Evolutionary conservation across 306 rosid genomes (phyloP), one percentile per base, ranked within the genome.

Genomic region (Quercus ilex): DNA sequence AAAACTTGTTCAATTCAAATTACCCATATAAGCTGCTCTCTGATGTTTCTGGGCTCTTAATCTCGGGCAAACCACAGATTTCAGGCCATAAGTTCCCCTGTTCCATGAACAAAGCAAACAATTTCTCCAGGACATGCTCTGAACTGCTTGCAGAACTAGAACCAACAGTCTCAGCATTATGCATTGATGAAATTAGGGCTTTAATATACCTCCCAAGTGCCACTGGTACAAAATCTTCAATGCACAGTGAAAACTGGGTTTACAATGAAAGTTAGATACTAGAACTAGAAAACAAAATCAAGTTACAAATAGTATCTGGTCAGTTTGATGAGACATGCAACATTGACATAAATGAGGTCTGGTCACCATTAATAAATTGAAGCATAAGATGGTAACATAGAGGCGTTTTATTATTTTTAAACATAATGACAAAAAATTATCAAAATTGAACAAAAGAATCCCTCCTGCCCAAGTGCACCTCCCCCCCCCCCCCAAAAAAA

Each of bases 1-100:
- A 46, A 35, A 33, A 56, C 18, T 53, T 72, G 69, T 73, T 59
- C 41, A 57, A 69, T 80, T 71, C 67, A 76, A 57, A 73, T 79
- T 91, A 94, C 99, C 97, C 91, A 79, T 91, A 89, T 83, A 92
- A 84, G 82, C 83, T 83, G 80, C 67, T 89, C 64, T 91, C 97
- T 31, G 97, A 86, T 62, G 87, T 85, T 78, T 89, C 91, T 53
- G 90, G 83, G 83, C 91, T 77, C 85, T 86, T 87, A 57, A 91
- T 87, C 90, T 94, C 99, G 21, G 94, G 86, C 85, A 94, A 88
- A 84, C 88, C 78, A 86, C 93, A 94, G 85, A 94, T 85, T 74
- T 94, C 97, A 43, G 97, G 97, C 99, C 97, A 94, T 81, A 94
- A 68, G 90, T 87, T 92, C 60, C 99, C 97, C 74, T 94, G 99